Evolutionary conservation across 2,329 filamentous ascomycete species (phyloP), one percentile per base, ranked within the genome.

Genomic region (Penicillium sp.): DNA sequence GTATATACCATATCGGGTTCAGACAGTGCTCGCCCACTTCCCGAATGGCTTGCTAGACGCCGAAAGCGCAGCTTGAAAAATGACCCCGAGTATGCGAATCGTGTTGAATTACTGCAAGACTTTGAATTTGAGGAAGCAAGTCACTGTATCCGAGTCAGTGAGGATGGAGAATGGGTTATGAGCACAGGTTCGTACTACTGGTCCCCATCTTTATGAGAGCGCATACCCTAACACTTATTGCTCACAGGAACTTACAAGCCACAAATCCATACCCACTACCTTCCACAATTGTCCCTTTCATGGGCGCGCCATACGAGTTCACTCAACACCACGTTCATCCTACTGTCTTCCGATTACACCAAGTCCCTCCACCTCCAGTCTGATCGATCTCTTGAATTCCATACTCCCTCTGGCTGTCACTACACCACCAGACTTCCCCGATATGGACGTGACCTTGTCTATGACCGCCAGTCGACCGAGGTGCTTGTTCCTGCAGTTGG

Each of bases 91-190:
- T 97, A 93, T 75, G 88, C 92, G 61, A 96, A 91, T 73, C 88
- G 94, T 62, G 88, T 99, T 65, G 94, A 99, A 75, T 81, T 99
- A 55, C 83, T 99, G 36, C 94, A 99, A 69, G 94, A 99, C 71
- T 99, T 99, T 73, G 92, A 95, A 70, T 97, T 99, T 68, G 92
- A 97, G 68, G 92, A 96, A 76, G 93, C 95, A 38, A 96, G 91
- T 70, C 85, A 88, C 64, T 97, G 93, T 71, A 85, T 99, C 60
- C 85, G 91, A 47, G 85, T 94, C 60, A 96, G 90, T 66, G 92
- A 96, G 56, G 94, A 99, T 83, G 93, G 93, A 46, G 88, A 97
- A 71, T 99, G 94, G 92, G 86, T 94, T 38, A 94, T 97, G 90
- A 95, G 90, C 68, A 95, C 92, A 50, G 91, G 91, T 78, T 84